Base-by-base conservation (phyloP, 2,329 filamentous ascomycete species). In the Diplodia scrobiculata region DNA sequence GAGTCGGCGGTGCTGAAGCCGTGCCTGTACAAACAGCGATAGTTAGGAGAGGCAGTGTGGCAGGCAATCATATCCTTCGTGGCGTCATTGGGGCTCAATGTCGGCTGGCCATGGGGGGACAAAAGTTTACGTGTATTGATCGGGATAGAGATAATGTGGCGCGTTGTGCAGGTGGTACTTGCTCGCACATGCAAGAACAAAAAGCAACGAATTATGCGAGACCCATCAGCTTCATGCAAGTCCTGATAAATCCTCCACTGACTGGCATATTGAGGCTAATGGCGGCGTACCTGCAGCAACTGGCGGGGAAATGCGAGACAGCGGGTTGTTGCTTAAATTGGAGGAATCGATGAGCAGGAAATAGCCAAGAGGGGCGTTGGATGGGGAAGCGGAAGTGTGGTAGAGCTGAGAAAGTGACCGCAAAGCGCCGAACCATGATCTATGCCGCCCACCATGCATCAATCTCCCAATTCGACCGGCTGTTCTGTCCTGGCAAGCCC, bases 21-120 rank as follows among this genome's bases (percentile, higher is more conserved):
- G 19, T 98, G 95, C 80, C 87, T 98, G 68, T 98, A 98, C 79
- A 98, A 98, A 82, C 86, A 93, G 71, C 86, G 94, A 72, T 96
- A 83, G 52, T 52, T 5, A 13, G 29, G 17, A 25, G 29, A 7
- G 19, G n/a, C 5, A n/a, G 29, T 1, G 9, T 2, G 7, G 17
- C 17, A 13, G 11, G n/a, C 27, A 25, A n/a, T 19, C 32, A 9
- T 47, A 7, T 25, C 47, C 47, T 32, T 29, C 21, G 38, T 65
- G 62, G 50, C 38, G 60, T 47, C 25, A 3, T 25, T 21, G 59
- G 27, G 19, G n/a, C 32, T 36, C 21, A 32, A 13, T 21, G 25
- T 32, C 34, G 6, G 13, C 34, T 17, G 38, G 38, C 25, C 27
- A 34, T 47, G 17, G 25, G 21, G 32, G 41, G 58, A 50, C 14